Evolutionary conservation across 208 protist species (phyloP).

Genomic region (Giardia duodenalis): DNA sequence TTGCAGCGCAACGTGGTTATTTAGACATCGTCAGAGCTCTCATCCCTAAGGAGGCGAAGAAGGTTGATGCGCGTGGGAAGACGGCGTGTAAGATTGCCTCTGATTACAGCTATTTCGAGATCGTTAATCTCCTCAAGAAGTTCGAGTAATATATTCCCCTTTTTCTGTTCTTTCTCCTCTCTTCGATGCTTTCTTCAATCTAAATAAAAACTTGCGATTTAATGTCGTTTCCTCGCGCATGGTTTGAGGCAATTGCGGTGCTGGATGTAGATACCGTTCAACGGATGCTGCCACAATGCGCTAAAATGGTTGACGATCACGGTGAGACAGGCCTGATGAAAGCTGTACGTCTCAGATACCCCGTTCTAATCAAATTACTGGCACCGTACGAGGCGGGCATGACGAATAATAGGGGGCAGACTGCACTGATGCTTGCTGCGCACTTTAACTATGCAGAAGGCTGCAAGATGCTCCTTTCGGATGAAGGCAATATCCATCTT

Average conservation of each 20-base stretch:
- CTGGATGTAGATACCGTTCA: background rate
- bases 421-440: constrained; percentile 1
- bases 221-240: too few relatives aligned
- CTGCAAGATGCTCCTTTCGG: background rate
- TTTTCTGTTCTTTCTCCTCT: background rate
- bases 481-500: background rate
- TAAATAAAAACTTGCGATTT: too few relatives aligned
- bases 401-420: background rate
- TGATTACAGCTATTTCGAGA: background rate
- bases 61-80: background rate
- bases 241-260: background rate
- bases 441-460: background rate
- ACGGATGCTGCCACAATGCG: background rate
- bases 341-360: background rate
- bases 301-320: background rate
- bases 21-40: constrained; percentile 9
- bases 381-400: background rate
- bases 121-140: background rate
- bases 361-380: background rate
- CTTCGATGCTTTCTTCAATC: too few relatives aligned
- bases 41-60: background rate
- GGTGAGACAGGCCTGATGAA: background rate
- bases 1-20: constrained; percentile 20
- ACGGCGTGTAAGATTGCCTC: background rate
- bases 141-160: background rate